Evolutionary conservation across 768 basidiomycete genomes (phyloP), one percentile per base, ranked within the genome.

Genomic region (Lentinula lateritia): DNA sequence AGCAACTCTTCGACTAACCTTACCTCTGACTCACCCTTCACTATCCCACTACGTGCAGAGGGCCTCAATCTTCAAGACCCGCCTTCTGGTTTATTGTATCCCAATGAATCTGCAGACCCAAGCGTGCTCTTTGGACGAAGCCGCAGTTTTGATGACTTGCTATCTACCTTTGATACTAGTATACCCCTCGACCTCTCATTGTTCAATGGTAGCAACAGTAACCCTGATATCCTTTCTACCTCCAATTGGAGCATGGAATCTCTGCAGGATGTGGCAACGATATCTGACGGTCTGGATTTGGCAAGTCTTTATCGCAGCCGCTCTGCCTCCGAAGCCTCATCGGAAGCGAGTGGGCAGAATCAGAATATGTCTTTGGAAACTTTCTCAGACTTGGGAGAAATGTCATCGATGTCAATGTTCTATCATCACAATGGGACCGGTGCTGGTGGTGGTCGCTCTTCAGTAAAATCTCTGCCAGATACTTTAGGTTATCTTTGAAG

Each of bases 361-460:
- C 28, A 28, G 7, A 50, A 59, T 34, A 36, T 46, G 16, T 32
- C 42, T 6, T 23, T 36, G 9, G 41, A 41, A 6, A 18, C 58
- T 20, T 59, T 59, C 12, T 20, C 45, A 5, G 58, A 48, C 32
- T 50, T 48, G n/a, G 58, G 58, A 15, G 58, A 59, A 23, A 59
- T 59, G 42, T 58, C 56, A 9, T 43, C 41, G 28, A 58, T 58
- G 58, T 59, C 58, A 35, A 48, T 59, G 58, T 59, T 59, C 16
- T 59, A 48, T 23, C 56, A 46, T 32, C 45, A 35, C 15, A n/a
- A 6, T 38, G 41, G 41, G 13, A 23, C 38, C 5, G 38, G 54
- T 39, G 54, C 38, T 35, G 58, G 42, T 16, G 58, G 58, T 18
- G 58, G 46, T n/a, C 45, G 58, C n/a, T 38, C 41, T 38, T 59